A percentile compares a stretch with the other conserved stretches of the same genome.
These are phyloP conservation scores for Suillus lakei DNA, from an alignment of 768 basidiomycete species.

Conservation along the genomic window DNA sequence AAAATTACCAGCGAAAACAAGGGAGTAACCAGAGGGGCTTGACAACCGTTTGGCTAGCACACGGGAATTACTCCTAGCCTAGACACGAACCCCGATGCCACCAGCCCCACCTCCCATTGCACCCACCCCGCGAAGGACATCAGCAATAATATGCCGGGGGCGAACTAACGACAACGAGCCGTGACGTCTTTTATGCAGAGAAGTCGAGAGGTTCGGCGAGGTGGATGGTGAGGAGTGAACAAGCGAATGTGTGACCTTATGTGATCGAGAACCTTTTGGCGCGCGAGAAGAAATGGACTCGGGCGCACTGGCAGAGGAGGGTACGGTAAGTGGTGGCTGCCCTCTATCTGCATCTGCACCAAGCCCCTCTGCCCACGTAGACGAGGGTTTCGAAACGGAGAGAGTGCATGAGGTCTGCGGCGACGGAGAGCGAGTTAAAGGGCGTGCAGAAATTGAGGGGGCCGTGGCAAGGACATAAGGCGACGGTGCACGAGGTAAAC, in stretches of 20 bases:
- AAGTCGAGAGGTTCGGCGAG: slow-evolving; percentile 12
- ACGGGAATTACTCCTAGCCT: neutral
- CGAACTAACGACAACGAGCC: slow-evolving; percentile 17
- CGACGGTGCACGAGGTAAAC: slow-evolving; percentile 22
- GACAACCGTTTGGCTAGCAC: neutral
- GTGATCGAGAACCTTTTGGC: slow-evolving; percentile 13
- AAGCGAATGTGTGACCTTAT: slow-evolving; percentile 12
- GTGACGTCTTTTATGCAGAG: slow-evolving; percentile 17
- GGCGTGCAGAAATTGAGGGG: slow-evolving; percentile 30
- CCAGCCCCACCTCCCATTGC: slow-evolving; percentile 30
- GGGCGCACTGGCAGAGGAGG: neutral
- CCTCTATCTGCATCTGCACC: neutral
- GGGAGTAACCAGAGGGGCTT: neutral
- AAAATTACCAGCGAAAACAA: slow-evolving; percentile 1
- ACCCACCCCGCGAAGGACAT: slow-evolving; percentile 50
- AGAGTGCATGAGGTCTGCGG: slow-evolving; percentile 16
- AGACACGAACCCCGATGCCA: slow-evolving; percentile 10
- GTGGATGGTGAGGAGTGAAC: slow-evolving; percentile 13
- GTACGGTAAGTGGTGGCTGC: neutral
- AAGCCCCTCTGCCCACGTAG: neutral
- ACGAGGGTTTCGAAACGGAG: slow-evolving; percentile 1
- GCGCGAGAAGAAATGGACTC: slow-evolving; percentile 11
- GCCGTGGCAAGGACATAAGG: slow-evolving; percentile 27
- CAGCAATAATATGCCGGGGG: slow-evolving; percentile 33
- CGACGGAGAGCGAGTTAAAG: slow-evolving; percentile 7